Conservation (phyloP, 2,329 filamentous ascomycete genomes). For the Elsinoe arachidis region DNA sequence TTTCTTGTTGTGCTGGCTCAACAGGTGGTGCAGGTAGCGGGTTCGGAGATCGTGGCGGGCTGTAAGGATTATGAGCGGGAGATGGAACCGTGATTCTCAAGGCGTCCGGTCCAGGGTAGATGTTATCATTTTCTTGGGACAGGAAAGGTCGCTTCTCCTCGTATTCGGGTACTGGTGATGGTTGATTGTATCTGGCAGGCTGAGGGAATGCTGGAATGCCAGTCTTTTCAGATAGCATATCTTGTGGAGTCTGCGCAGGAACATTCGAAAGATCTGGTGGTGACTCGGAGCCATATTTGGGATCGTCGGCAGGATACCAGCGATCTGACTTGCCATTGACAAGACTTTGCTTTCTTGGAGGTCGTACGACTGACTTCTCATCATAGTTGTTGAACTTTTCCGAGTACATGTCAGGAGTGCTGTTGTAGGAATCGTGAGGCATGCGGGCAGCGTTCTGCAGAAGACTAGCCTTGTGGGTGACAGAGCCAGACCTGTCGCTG, state of each 20-base stretch:
- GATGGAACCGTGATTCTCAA: constrained; percentile 12
- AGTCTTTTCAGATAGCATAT: constrained; percentile 6
- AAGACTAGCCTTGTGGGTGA: constrained; percentile 43
- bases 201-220: constrained; percentile 10
- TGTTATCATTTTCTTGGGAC: background rate
- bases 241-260: constrained; percentile 4
- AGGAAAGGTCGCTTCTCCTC: constrained; percentile 5
- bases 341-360: constrained; percentile 6
- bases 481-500: constrained; percentile 35
- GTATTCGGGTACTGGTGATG: constrained; percentile 2
- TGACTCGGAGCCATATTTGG: constrained; percentile 11
- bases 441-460: constrained; percentile 50
- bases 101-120: constrained; percentile 2
- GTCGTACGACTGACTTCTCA: background rate
- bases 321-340: constrained; percentile 9
- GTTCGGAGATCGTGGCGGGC: constrained; percentile 3
- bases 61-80: constrained; percentile 8
- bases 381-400: constrained; percentile 1
- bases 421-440: constrained; percentile 31
- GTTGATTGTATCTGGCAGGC: background rate
- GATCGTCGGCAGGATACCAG: constrained; percentile 11
- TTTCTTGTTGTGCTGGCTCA: background rate
- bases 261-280: constrained; percentile 7
- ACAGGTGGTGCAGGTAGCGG: constrained; percentile 2
- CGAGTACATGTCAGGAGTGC: constrained; percentile 7